Conservation (phyloP, 257 asterid genomes). For the Echites panduratus region DNA sequence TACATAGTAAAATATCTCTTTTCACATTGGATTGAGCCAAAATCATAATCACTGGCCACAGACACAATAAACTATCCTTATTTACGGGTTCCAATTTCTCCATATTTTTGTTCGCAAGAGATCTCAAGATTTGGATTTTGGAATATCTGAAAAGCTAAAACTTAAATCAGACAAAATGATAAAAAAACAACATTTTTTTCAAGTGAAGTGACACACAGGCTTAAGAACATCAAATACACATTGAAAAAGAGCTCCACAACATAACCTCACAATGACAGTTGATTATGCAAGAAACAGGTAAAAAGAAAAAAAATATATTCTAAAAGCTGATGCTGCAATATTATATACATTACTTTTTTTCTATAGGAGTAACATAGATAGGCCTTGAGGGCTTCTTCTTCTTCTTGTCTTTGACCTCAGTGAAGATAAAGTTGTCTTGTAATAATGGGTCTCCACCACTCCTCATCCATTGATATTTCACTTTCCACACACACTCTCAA, state of each 20-base stretch:
- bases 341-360: too few relatives aligned
- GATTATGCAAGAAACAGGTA: not conserved
- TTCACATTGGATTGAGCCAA: conserved; percentile 10
- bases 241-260: not conserved
- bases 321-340: too few relatives aligned
- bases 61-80: conserved; percentile 5
- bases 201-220: too few relatives aligned
- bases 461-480: conserved; percentile 21
- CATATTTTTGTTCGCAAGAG: not conserved
- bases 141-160: not conserved
- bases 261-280: not conserved
- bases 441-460: conserved; percentile 27
- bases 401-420: conserved; percentile 24
- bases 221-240: not conserved
- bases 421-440: conserved; percentile 18
- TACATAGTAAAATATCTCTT: not conserved
- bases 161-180: not conserved
- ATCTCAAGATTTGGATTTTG: not conserved
- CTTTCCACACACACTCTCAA: conserved; percentile 34
- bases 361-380: too few relatives aligned
- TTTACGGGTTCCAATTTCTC: conserved; percentile 11
- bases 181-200: not conserved
- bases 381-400: not conserved
- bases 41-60: conserved; percentile 16
- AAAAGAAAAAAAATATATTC: not conserved